A percentile compares a stretch with the other conserved stretches of the same genome.
These are phyloP conservation scores for Rhododendron mucronatum DNA, from an alignment of 148 eudicot species.

Conservation along the genomic window DNA sequence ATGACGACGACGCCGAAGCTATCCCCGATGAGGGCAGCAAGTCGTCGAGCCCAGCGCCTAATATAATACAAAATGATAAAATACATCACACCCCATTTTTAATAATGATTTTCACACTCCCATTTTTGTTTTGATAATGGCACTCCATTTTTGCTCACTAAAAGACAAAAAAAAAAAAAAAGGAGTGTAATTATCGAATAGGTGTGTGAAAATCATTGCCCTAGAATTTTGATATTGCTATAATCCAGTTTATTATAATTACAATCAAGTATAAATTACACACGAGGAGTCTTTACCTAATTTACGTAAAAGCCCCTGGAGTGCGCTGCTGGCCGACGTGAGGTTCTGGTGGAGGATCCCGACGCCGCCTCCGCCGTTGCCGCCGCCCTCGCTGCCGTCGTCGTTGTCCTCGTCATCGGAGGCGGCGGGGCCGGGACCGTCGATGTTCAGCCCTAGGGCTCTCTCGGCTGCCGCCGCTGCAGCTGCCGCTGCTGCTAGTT, in stretches of 20 bases:
- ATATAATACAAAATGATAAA: no score
- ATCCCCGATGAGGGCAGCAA: constrained; percentile 78
- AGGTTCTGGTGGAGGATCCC: constrained; percentile 80
- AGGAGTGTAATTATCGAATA: neutral
- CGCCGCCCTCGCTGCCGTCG: constrained; percentile 56
- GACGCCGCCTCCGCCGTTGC: constrained; percentile 50
- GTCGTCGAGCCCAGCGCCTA: constrained; percentile 76
- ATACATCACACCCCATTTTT: neutral
- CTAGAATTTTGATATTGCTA: neutral
- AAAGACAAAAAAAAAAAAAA: no score
- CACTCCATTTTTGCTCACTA: neutral
- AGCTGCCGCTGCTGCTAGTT: constrained; percentile 34
- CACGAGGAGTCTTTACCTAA: constrained; percentile 29
- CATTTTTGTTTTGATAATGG: neutral
- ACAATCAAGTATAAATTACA: neutral
- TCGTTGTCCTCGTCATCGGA: constrained; percentile 53
- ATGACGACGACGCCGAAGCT: constrained; percentile 69
- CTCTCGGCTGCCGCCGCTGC: constrained; percentile 27
- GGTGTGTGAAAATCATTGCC: neutral
- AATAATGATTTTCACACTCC: no score
- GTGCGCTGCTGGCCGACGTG: constrained; percentile 92
- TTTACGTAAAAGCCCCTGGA: constrained; percentile 85
- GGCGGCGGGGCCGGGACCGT: constrained; percentile 31
- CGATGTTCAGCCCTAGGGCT: constrained; percentile 48
- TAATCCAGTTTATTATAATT: neutral